Conservation (phyloP, 2,329 filamentous ascomycete genomes). For the Fusarium siculi region DNA sequence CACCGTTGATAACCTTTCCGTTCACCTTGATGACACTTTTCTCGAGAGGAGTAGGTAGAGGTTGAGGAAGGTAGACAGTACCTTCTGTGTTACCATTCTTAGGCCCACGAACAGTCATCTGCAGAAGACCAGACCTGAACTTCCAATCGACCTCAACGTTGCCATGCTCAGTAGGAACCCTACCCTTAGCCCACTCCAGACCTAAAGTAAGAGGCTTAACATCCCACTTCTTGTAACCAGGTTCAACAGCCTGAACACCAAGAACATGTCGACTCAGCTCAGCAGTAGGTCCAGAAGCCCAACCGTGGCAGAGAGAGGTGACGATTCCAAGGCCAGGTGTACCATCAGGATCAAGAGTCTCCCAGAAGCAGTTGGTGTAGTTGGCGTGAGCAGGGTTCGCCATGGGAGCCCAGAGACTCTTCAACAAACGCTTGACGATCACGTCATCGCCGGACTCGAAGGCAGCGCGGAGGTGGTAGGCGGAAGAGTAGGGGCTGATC, state of each 20-base stretch:
- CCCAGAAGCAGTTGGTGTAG: conserved; percentile 10
- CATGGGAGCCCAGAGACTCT: background rate
- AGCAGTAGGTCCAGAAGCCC: conserved; percentile 2
- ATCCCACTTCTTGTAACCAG: background rate
- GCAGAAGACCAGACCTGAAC: background rate
- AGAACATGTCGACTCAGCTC: background rate
- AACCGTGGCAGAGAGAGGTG: background rate
- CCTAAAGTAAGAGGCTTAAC: background rate
- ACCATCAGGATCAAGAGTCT: background rate
- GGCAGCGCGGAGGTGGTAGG: background rate
- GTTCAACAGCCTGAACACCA: background rate
- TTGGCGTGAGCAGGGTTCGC: rapidly evolving
- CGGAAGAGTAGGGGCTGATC: conserved; percentile 2
- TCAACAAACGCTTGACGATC: rapidly evolving
- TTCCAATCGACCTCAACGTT: background rate
- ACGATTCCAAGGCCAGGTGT: background rate
- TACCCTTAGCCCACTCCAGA: background rate
- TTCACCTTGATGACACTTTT: background rate
- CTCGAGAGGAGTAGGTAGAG: background rate
- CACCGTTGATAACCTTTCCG: background rate
- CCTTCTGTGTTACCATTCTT: background rate
- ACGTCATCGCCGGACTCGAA: background rate
- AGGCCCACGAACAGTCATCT: background rate
- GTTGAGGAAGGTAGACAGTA: background rate
- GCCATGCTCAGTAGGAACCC: background rate